Conservation (phyloP, 1,284 basidiomycete species). For the Ustilago trichophora region DNA sequence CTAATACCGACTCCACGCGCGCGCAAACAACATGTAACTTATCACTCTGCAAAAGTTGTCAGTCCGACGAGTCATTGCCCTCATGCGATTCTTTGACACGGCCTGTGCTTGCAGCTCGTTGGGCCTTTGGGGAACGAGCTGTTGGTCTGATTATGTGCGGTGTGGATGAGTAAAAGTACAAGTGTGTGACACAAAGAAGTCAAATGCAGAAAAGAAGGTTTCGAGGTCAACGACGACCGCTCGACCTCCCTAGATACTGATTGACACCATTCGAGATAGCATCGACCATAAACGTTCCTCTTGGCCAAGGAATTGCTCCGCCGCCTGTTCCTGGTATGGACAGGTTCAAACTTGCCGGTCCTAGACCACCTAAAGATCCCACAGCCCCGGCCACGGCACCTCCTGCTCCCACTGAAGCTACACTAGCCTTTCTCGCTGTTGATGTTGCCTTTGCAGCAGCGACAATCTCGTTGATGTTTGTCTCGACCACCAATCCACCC, state of each 20-base stretch:
- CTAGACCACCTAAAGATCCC: neutral
- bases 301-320: constrained; percentile 32
- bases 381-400: neutral
- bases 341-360: constrained; percentile 17
- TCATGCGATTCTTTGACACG: too few species aligned
- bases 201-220: neutral
- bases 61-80: constrained; percentile 8
- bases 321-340: constrained; percentile 21
- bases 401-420: constrained; percentile 8
- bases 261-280: constrained; percentile 42
- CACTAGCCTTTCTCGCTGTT: constrained; percentile 28
- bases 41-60: constrained; percentile 3
- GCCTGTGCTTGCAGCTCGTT: too few species aligned
- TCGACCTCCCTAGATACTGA: constrained; percentile 38
- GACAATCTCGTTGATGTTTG: constrained; percentile 91
- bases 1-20: constrained; percentile 37
- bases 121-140: too few species aligned
- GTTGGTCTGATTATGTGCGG: neutral
- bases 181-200: neutral
- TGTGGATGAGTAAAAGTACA: constrained; percentile 15
- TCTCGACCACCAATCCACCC: constrained; percentile 97
- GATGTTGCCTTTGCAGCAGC: constrained; percentile 67
- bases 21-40: constrained; percentile 11
- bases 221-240: constrained; percentile 18
- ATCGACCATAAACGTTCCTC: constrained; percentile 43